Evolutionary conservation across 108 stramenopile species (phyloP).

Genomic region (Cyclotella choctawhatcheeana): DNA sequence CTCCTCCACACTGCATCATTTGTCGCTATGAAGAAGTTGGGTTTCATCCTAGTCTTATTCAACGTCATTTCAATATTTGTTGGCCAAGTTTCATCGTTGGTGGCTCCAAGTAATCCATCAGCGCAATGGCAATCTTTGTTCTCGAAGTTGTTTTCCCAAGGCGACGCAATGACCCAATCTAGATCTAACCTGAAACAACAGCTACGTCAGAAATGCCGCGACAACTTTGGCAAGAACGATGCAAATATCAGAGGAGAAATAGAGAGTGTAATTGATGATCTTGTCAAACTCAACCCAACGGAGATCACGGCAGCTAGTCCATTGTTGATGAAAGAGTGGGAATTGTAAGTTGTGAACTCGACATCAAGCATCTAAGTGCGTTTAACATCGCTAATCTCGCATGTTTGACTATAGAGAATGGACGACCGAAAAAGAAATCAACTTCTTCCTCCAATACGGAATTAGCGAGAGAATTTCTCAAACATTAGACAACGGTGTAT

Average conservation of each 20-base stretch:
- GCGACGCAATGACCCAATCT: not conserved
- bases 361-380: too few relatives aligned
- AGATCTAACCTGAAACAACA: slow-evolving; percentile 17
- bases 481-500: slow-evolving; percentile 34
- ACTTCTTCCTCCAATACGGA: slow-evolving; percentile 55
- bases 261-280: slow-evolving; percentile 44
- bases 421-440: slow-evolving; percentile 76
- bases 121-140: slow-evolving; percentile 21
- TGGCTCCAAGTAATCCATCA: not conserved
- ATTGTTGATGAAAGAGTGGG: slow-evolving; percentile 53
- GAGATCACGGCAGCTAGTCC: slow-evolving; percentile 34
- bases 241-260: slow-evolving; percentile 20
- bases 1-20: too few relatives aligned
- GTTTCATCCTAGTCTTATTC: too few relatives aligned
- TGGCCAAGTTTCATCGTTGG: slow-evolving; percentile 8
- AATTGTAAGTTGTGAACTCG: slow-evolving; percentile 41
- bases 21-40: too few relatives aligned
- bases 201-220: slow-evolving; percentile 21
- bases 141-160: slow-evolving; percentile 4
- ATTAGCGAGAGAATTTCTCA: slow-evolving; percentile 52
- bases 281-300: slow-evolving; percentile 43
- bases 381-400: not conserved
- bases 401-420: slow-evolving; percentile 27
- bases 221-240: slow-evolving; percentile 13
- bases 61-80: too few relatives aligned